Conservation (phyloP, 805 yeast genomes). For the Lachancea nothofagi region DNA sequence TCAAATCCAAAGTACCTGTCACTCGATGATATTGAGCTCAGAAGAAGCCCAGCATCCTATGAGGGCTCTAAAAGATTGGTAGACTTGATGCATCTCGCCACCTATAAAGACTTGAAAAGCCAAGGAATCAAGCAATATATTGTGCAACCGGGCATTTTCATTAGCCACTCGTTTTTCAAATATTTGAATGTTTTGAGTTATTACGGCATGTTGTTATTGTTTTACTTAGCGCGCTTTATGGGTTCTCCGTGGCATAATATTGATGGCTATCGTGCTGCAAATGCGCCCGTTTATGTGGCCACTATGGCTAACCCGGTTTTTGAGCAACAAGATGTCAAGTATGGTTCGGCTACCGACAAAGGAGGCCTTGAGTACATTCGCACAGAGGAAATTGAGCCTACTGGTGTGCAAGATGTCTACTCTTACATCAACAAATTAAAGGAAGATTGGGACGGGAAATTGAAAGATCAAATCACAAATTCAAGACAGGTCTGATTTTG, state of each 20-base stretch:
- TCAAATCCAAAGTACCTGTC: slow-evolving; percentile 71
- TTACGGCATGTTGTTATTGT: slow-evolving; percentile 79
- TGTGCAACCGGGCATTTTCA: slow-evolving; percentile 92
- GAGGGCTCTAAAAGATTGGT: slow-evolving; percentile 89
- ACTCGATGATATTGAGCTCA: slow-evolving; percentile 66
- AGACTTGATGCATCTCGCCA: slow-evolving; percentile 74
- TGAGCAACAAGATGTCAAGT: slow-evolving; percentile 47
- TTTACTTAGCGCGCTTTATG: slow-evolving; percentile 70
- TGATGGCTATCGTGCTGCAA: slow-evolving; percentile 83
- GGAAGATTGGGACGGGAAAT: slow-evolving; percentile 65
- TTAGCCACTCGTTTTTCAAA: slow-evolving; percentile 71
- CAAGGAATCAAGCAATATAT: slow-evolving; percentile 65
- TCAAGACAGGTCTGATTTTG: slow-evolving; percentile 32
- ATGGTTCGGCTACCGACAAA: slow-evolving; percentile 67
- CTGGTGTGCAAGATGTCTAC: slow-evolving; percentile 65
- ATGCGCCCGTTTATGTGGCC: slow-evolving; percentile 73
- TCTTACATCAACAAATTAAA: slow-evolving; percentile 53
- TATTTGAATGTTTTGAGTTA: slow-evolving; percentile 73
- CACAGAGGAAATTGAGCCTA: slow-evolving; percentile 48
- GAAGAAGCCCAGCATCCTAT: slow-evolving; percentile 61
- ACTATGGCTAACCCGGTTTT: slow-evolving; percentile 43
- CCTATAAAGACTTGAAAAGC: slow-evolving; percentile 47
- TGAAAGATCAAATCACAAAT: slow-evolving; percentile 66
- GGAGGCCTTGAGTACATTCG: slow-evolving; percentile 62
- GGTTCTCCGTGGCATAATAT: slow-evolving; percentile 92